Evolutionary conservation across 345 rosid species (phyloP).

Genomic region (Kandelia obovata): DNA sequence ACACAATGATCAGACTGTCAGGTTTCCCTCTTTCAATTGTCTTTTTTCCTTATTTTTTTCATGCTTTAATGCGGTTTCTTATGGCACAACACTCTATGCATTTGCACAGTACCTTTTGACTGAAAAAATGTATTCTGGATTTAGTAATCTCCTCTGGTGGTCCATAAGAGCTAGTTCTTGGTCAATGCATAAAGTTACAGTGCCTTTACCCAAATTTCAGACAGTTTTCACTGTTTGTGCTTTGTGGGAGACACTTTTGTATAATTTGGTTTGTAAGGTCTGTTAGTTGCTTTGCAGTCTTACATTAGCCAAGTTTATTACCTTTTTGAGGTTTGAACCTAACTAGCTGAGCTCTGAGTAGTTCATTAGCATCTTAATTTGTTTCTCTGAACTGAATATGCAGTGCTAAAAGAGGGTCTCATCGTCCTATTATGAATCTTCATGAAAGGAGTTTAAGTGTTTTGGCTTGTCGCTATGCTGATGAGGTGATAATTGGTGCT

Average conservation of each 20-base stretch:
- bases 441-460: conserved; percentile 80
- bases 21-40: conserved; percentile 31
- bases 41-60: not conserved
- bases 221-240: no score
- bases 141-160: not conserved
- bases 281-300: no score
- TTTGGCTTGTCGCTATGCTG: conserved; percentile 71
- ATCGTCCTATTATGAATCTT: conserved; percentile 78
- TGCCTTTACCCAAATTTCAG: no score
- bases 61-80: not conserved
- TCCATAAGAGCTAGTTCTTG: no score
- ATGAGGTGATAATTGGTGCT: conserved; percentile 79
- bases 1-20: conserved; percentile 61
- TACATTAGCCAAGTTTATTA: not conserved
- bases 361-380: not conserved
- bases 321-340: not conserved
- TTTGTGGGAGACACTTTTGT: no score
- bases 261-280: no score
- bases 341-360: not conserved
- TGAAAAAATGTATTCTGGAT: not conserved
- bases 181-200: no score
- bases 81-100: not conserved
- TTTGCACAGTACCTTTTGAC: not conserved
- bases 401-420: conserved; percentile 66
- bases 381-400: conserved; percentile 19